These are phyloP conservation scores for Fraxinus pennsylvanica DNA, from an alignment of 257 asterid genomes.

Conservation along the genomic window DNA sequence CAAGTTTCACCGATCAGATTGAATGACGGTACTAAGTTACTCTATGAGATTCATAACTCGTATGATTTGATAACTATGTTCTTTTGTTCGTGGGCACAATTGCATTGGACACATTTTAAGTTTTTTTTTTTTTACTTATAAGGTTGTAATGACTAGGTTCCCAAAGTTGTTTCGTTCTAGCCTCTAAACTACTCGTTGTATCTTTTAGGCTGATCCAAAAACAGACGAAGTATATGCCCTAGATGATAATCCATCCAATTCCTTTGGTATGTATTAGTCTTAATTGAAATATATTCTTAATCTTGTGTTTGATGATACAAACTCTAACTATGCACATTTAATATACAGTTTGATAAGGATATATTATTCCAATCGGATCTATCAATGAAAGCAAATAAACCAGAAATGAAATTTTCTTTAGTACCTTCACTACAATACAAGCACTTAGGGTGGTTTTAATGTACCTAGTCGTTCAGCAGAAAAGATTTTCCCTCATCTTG, in stretches of 20 bases:
- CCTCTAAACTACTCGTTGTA: neutral
- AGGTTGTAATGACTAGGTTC: too few species aligned
- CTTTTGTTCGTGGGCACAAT: too few species aligned
- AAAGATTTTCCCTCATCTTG: constrained; percentile 71
- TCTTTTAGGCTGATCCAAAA: constrained; percentile 84
- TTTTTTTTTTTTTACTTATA: too few species aligned
- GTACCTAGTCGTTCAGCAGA: constrained; percentile 99
- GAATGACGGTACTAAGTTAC: too few species aligned
- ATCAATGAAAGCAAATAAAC: constrained; percentile 65
- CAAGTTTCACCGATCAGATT: too few species aligned
- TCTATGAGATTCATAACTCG: too few species aligned
- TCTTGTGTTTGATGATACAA: neutral
- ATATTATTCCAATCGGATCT: constrained; percentile 81
- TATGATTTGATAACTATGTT: too few species aligned
- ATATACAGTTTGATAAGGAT: constrained; percentile 85
- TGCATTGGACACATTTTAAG: too few species aligned
- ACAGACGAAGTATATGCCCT: constrained; percentile 92
- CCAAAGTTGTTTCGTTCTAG: too few species aligned
- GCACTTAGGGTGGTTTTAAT: constrained; percentile 94
- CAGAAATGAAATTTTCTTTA: constrained; percentile 85
- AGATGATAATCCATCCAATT: constrained; percentile 93
- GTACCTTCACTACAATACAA: constrained; percentile 91
- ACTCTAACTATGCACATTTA: constrained; percentile 2
- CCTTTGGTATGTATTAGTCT: constrained; percentile 46
- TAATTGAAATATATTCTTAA: neutral